Evolutionary conservation across 2,329 filamentous ascomycete species (phyloP), one percentile per base, ranked within the genome.

Genomic region (Teratosphaeria epicoccoides): DNA sequence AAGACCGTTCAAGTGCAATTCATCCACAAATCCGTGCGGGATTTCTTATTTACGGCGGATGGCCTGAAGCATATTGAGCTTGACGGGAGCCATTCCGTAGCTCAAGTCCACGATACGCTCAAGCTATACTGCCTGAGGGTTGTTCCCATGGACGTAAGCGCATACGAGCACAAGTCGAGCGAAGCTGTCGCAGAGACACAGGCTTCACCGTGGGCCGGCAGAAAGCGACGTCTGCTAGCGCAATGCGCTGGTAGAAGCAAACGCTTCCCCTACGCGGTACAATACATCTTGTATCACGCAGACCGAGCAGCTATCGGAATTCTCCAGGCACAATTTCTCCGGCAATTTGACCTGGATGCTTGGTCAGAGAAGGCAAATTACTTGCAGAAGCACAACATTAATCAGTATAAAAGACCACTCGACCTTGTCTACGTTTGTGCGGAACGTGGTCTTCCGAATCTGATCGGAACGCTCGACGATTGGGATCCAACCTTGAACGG

Each of bases 1-100:
- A 43, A 54, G 11, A 71, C 56, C 0, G 71, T 79, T 0, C 76
- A 80, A 52, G 71, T 79, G 0, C 76, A 80, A 52, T 80, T 79
- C 58, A 78, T 78, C 3, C 76, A 79, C 37, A 73, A 78, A 55
- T 76, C 76, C 0, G 73, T 78, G 0, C 59, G 68, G 1, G 75
- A 78, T 10, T 78, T 28, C 12, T 12, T 28, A 12, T 28, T 28
- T 12, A 73, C 45, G 6, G 66, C 68, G 1, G 52, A 59, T 0
- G 70, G 71, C 0, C 53, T 71, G 0, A 7, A 46, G 0, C 49
- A 61, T 0, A 14, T 73, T 0, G 68, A 63, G 62, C 61, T 64
- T n/a, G 46, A 52, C 1, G 6, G 57, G 12, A 28, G 12, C 9
- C 26, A 28, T 12, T 10, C 26, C 12, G 26, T 28, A 28, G 26